Conservation (phyloP, 352 stramenopile species). For the Phytophthora sp. region DNA sequence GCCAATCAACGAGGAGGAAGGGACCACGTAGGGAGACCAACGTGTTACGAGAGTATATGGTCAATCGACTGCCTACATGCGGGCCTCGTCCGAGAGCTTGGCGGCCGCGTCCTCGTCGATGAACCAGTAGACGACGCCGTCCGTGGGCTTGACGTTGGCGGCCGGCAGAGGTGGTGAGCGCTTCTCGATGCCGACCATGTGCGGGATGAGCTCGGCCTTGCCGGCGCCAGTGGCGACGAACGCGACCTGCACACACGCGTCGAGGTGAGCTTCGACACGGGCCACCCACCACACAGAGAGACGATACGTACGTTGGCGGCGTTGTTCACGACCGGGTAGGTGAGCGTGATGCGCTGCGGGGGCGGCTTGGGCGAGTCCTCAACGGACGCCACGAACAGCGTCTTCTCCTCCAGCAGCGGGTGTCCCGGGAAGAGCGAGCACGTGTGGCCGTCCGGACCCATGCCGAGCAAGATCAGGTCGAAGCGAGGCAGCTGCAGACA, state of each 20-base stretch:
- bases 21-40: too few species aligned
- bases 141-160: slow-evolving; percentile 68
- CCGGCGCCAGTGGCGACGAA: slow-evolving; percentile 90
- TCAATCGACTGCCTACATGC: slow-evolving; percentile 35
- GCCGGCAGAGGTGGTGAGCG: slow-evolving; percentile 71
- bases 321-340: slow-evolving; percentile 95
- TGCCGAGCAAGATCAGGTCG: slow-evolving; percentile 96
- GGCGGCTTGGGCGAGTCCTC: slow-evolving; percentile 98
- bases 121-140: slow-evolving; percentile 87
- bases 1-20: slow-evolving; percentile 7
- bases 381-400: slow-evolving; percentile 93
- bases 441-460: slow-evolving; percentile 98
- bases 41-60: too few species aligned
- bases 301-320: slow-evolving; percentile 67
- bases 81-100: slow-evolving; percentile 52
- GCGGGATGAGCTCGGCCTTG: slow-evolving; percentile 90
- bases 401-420: slow-evolving; percentile 87
- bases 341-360: slow-evolving; percentile 96
- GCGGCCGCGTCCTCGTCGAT: slow-evolving; percentile 80
- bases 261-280: too few species aligned
- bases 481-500: slow-evolving; percentile 82
- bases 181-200: slow-evolving; percentile 75
- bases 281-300: neutral
- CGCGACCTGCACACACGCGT: slow-evolving; percentile 79
- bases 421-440: slow-evolving; percentile 98